phyloP scores from a whole-genome alignment of 2,329 filamentous ascomycete species.

The Remersonia thermophila region DNA sequence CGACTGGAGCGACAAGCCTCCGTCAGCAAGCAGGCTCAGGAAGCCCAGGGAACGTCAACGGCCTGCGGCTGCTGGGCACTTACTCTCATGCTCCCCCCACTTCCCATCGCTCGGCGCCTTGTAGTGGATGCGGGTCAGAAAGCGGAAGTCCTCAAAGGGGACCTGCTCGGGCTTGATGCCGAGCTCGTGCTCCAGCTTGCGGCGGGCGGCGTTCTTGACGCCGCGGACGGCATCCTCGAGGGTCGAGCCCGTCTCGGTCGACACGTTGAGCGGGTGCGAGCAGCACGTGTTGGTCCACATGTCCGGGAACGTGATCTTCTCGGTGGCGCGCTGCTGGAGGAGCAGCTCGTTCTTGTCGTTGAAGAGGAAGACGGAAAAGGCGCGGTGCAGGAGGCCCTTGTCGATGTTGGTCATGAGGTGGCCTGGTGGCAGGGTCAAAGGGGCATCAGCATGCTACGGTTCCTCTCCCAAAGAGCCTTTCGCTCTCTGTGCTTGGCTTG shows the following conservation, averaged over 20 bases:
- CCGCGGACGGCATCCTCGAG: constrained; percentile 70
- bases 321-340: constrained; percentile 83
- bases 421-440: constrained; percentile 40
- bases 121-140: constrained; percentile 95
- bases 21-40: too few species aligned
- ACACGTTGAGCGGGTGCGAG: constrained; percentile 87
- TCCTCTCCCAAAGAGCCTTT: too few species aligned
- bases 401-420: constrained; percentile 99
- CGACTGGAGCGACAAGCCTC: too few species aligned
- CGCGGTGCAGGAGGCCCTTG: constrained; percentile 87
- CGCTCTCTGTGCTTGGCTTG: too few species aligned
- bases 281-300: constrained; percentile 99
- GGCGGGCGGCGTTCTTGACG: constrained; percentile 81
- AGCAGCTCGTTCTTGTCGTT: constrained; percentile 85
- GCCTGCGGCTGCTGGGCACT: constrained; percentile 28
- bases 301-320: constrained; percentile 98
- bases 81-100: constrained; percentile 98
- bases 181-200: constrained; percentile 89
- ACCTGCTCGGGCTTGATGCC: constrained; percentile 85
- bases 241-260: constrained; percentile 77
- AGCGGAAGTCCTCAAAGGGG: constrained; percentile 80
- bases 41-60: too few species aligned
- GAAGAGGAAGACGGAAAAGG: constrained; percentile 97
- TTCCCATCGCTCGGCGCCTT: constrained; percentile 93
- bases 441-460: neutral